Evolutionary conservation across 768 basidiomycete species (phyloP), one percentile per base, ranked within the genome.

Genomic region (Mycena metata): DNA sequence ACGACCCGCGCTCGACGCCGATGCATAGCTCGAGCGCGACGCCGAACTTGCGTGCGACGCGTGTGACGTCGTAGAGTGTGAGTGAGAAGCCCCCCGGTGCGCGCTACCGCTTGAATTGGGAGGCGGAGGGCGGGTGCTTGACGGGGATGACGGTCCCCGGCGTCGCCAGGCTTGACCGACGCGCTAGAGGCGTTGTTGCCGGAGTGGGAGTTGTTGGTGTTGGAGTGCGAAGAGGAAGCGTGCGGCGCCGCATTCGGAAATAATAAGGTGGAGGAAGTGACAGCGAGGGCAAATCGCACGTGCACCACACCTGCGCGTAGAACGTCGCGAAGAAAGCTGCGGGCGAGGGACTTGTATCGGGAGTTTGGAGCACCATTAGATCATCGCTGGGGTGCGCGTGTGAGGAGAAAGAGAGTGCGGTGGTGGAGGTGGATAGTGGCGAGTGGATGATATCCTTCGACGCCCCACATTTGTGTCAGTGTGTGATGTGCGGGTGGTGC

Each of bases 271-370:
- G 59, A 4, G 57, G 57, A 26, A 67, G 26, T 2, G 54, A 59
- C 16, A 57, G 16, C 17, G 57, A 49, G 15, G 59, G 76, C 0
- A 83, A 82, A 73, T 88, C 84, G 46, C 86, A 93, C 2, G 91
- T 92, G 71, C 91, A 85, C 87, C 91, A 92, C 67, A 92, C 83
- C 15, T 88, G 85, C 1, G 90, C 90, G n/a, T 86, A 86, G 78
- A 91, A 93, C 76, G 92, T 91, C 12, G 83, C 81, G 73, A 91
- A 90, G 77, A 93, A 93, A 66, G 83, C 79, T 8, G 86, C 82
- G 0, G 89, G 88, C 89, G 89, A 90, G 33, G 59, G 52, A 5
- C 67, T 54, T 13, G 67, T n/a, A 47, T 68, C 67, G 46, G 52
- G 60, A 10, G 60, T 45, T n/a, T 41, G 24, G 50, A 21, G 43